Percentiles rank a stretch among this genome's conserved stretches.
Evolutionary conservation across 2,329 filamentous ascomycete species (phyloP).

Genomic region (Calonectria hawksworthii): DNA sequence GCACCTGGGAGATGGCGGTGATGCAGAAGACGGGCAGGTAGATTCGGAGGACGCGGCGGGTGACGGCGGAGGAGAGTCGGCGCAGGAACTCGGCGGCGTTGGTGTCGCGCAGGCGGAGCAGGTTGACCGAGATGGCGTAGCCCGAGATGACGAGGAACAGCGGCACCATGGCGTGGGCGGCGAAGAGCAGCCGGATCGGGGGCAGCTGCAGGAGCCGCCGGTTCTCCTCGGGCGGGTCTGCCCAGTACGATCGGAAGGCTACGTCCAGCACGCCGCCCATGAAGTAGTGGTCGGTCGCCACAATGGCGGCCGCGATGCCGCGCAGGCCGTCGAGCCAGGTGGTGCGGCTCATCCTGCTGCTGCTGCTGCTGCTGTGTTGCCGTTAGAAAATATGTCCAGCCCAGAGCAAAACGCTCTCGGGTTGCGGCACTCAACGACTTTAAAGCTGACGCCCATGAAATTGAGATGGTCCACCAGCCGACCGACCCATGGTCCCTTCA

Average conservation of each 20-base stretch:
- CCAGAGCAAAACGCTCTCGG: not conserved
- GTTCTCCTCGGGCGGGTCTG: conserved; percentile 29
- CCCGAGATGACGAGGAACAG: conserved; percentile 30
- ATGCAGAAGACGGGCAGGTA: conserved; percentile 30
- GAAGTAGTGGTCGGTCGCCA: conserved; percentile 30
- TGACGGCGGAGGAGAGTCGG: conserved; percentile 25
- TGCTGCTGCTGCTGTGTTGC: not conserved
- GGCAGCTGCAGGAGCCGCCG: conserved; percentile 28
- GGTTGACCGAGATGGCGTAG: conserved; percentile 28
- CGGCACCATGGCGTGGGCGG: conserved; percentile 28
- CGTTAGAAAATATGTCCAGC: not conserved
- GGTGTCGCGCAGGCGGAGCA: conserved; percentile 21
- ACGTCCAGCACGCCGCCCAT: conserved; percentile 27
- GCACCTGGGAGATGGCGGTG: conserved; percentile 25
- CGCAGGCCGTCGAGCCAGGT: conserved; percentile 31
- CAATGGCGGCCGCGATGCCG: conserved; percentile 29
- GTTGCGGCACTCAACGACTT: not conserved
- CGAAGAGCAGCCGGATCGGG: conserved; percentile 27
- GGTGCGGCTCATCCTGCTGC: conserved; percentile 27
- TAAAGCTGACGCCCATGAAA: not conserved
- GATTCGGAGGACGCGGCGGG: conserved; percentile 30
- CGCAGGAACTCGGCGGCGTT: conserved; percentile 21
- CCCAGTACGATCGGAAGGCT: conserved; percentile 28
- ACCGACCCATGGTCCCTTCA: not conserved
- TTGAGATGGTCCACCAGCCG: not conserved